phyloP scores from a whole-genome alignment of 169 alveolate species.

The Cryptosporidium tyzzeri region DNA sequence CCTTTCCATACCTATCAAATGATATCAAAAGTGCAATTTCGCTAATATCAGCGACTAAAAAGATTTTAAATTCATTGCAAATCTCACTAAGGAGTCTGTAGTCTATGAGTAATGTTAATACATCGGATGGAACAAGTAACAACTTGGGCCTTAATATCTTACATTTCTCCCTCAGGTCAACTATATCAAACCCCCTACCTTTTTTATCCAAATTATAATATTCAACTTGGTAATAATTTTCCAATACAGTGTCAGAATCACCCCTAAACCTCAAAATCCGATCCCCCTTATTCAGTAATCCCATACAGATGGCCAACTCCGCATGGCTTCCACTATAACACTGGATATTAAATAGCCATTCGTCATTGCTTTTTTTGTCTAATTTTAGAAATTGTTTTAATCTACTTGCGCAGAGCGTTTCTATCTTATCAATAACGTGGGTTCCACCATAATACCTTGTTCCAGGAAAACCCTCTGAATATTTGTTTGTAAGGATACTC shows the following conservation, averaged over 20 bases:
- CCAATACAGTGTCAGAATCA: conserved; percentile 79
- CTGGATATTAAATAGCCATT: conserved; percentile 82
- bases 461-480: conserved; percentile 97
- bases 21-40: conserved; percentile 85
- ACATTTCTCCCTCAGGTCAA: conserved; percentile 73
- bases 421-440: conserved; percentile 89
- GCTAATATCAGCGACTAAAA: conserved; percentile 85
- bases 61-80: conserved; percentile 83
- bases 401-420: conserved; percentile 85
- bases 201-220: conserved; percentile 81
- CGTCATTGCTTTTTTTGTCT: conserved; percentile 84
- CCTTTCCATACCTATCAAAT: conserved; percentile 72
- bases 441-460: conserved; percentile 94
- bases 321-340: conserved; percentile 84
- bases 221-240: conserved; percentile 84
- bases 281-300: conserved; percentile 82
- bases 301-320: conserved; percentile 81
- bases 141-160: conserved; percentile 83
- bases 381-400: conserved; percentile 82
- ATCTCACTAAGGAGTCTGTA: conserved; percentile 80
- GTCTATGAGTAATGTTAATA: conserved; percentile 79
- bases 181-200: neutral
- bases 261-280: conserved; percentile 87
- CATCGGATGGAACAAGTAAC: conserved; percentile 83
- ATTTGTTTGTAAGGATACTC: conserved; percentile 91